Conservation (phyloP, 2,329 filamentous ascomycete species). For the Boeremia lycopersici region DNA sequence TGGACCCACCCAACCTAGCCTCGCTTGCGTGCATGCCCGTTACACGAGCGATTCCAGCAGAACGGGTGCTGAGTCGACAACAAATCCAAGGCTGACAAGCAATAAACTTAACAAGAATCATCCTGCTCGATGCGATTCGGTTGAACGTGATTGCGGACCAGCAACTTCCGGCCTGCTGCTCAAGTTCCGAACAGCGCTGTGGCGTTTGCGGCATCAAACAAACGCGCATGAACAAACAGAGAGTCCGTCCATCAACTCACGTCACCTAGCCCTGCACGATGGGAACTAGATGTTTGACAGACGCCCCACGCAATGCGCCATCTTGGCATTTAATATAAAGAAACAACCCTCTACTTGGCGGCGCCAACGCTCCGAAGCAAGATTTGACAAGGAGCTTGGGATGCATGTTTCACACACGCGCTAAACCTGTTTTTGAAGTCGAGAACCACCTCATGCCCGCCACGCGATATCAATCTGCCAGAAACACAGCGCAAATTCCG, state of each 20-base stretch:
- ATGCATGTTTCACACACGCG: constrained; percentile 30
- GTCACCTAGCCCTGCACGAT: background rate
- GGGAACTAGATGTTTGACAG: constrained; percentile 21
- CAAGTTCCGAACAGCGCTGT: background rate
- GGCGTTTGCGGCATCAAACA: background rate
- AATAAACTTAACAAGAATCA: background rate
- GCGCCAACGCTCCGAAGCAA: constrained; percentile 17
- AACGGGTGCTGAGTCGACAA: background rate
- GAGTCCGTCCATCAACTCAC: background rate
- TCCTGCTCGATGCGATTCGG: too few relatives aligned
- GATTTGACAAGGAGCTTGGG: constrained; percentile 21
- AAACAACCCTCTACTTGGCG: constrained; percentile 34
- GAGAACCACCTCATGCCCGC: constrained; percentile 15
- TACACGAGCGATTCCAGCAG: constrained; percentile 16
- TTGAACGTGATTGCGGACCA: background rate
- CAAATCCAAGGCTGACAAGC: background rate
- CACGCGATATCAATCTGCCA: constrained; percentile 4
- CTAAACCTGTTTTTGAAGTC: constrained; percentile 13
- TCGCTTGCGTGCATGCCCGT: constrained; percentile 15
- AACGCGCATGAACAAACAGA: constrained; percentile 10
- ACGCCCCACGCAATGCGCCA: constrained; percentile 19
- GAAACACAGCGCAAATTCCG: constrained; percentile 9
- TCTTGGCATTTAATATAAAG: constrained; percentile 15
- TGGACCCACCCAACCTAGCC: constrained; percentile 9
- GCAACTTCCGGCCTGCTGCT: background rate